Evolutionary conservation across 1,284 basidiomycete species (phyloP).

Genomic region (Vanrija sp.): DNA sequence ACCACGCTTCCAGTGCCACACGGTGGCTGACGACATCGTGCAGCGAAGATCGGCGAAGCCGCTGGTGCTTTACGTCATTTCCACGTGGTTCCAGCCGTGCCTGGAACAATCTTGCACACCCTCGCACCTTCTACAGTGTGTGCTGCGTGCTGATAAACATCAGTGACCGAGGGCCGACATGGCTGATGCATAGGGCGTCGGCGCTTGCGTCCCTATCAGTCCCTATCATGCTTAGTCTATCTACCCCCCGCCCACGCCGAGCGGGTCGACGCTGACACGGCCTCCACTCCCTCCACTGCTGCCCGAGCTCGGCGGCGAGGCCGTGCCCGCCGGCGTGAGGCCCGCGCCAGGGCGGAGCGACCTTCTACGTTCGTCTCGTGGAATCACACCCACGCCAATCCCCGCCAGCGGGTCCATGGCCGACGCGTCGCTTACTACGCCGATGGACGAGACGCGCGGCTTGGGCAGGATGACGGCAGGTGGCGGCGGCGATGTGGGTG

Average conservation of each 20-base stretch:
- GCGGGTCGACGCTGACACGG: constrained; percentile 13
- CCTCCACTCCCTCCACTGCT: background rate
- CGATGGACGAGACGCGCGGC: background rate
- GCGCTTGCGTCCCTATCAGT: background rate
- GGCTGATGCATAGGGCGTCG: background rate
- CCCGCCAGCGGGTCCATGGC: constrained; percentile 14
- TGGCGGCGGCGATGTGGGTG: background rate
- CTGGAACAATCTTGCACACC: background rate
- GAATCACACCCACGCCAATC: constrained; percentile 5
- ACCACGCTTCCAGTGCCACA: too few relatives aligned
- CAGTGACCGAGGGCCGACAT: background rate
- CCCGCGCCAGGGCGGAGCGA: background rate
- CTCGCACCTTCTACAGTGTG: background rate
- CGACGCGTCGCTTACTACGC: background rate
- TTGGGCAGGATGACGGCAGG: background rate
- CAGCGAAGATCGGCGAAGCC: too few relatives aligned
- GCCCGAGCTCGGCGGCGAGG: constrained; percentile 2
- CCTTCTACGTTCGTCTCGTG: background rate
- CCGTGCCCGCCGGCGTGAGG: background rate
- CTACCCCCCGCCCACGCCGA: constrained; percentile 4
- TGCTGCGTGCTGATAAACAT: too few relatives aligned
- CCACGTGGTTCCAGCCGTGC: background rate
- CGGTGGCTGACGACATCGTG: too few relatives aligned
- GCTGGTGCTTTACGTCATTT: too few relatives aligned
- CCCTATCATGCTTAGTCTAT: too few relatives aligned